Conservation (phyloP, 208 protist species). For the Acanthamoeba triangularis region DNA sequence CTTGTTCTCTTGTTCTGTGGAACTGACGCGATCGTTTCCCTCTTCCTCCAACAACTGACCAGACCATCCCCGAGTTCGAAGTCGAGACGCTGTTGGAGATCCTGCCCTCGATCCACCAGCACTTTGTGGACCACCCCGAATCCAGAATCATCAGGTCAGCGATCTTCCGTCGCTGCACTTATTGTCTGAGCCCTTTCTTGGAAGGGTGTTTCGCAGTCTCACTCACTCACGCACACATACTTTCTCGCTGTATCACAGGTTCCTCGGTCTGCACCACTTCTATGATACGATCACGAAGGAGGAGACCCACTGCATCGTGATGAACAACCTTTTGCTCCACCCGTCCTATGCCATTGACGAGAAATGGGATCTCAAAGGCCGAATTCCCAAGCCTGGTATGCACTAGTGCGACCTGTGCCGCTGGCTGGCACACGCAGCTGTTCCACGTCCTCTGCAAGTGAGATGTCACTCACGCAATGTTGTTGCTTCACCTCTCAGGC, state of each 20-base stretch:
- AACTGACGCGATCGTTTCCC: background rate
- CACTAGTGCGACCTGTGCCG: background rate
- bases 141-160: slow-evolving; percentile 6
- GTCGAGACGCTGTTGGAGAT: slow-evolving; percentile 65
- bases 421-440: background rate
- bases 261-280: slow-evolving; percentile 43
- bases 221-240: background rate
- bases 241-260: background rate
- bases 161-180: background rate
- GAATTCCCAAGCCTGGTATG: slow-evolving; percentile 47
- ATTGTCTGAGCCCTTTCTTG: background rate
- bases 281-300: slow-evolving; percentile 39
- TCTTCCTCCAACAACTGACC: background rate
- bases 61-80: slow-evolving; percentile 60
- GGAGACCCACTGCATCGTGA: slow-evolving; percentile 67
- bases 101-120: slow-evolving; percentile 21
- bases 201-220: background rate
- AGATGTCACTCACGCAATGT: too few relatives aligned
- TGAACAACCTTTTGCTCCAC: slow-evolving; percentile 62
- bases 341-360: slow-evolving; percentile 32
- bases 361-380: slow-evolving; percentile 57
- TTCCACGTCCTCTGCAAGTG: too few relatives aligned
- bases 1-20: background rate
- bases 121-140: slow-evolving; percentile 36
- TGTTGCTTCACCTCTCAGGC: background rate